Evolutionary conservation across 164 flowering plant species (phyloP).

Genomic region (Stephania cephalantha): DNA sequence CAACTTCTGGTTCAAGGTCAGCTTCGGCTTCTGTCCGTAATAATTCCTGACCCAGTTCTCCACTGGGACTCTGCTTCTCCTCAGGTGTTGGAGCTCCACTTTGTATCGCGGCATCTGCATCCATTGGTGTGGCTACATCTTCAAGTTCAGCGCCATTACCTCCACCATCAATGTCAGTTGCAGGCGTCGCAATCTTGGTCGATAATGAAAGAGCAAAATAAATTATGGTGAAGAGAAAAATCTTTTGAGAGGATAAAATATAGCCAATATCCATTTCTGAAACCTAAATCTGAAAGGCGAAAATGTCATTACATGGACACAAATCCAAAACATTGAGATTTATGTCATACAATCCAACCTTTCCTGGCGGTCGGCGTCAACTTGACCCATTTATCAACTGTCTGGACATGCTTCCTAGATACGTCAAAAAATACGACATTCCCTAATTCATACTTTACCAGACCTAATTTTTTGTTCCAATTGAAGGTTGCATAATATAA

Average conservation of each 20-base stretch:
- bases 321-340: no score
- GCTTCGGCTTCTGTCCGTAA: conserved; percentile 63
- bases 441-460: no score
- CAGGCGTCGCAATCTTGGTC: conserved; percentile 47
- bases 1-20: not conserved
- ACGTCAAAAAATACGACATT: no score
- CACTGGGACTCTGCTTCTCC: conserved; percentile 47
- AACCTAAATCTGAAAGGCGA: no score
- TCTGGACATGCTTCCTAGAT: not conserved
- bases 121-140: conserved; percentile 46
- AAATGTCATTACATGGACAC: no score
- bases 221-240: conserved; percentile 1
- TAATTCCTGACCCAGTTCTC: conserved; percentile 50
- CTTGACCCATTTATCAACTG: not conserved
- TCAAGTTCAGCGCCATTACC: conserved; percentile 52
- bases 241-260: not conserved
- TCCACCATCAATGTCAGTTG: conserved; percentile 59
- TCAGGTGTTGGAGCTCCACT: conserved; percentile 54
- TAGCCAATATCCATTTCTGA: no score
- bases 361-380: not conserved
- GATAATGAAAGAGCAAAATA: conserved; percentile 6
- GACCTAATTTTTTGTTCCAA: no score
- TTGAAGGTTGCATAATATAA: no score
- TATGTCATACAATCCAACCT: not conserved
- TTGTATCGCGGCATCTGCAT: conserved; percentile 57